Base-by-base conservation (phyloP, 768 basidiomycete genomes). In the Rhodotorula paludigena region DNA sequence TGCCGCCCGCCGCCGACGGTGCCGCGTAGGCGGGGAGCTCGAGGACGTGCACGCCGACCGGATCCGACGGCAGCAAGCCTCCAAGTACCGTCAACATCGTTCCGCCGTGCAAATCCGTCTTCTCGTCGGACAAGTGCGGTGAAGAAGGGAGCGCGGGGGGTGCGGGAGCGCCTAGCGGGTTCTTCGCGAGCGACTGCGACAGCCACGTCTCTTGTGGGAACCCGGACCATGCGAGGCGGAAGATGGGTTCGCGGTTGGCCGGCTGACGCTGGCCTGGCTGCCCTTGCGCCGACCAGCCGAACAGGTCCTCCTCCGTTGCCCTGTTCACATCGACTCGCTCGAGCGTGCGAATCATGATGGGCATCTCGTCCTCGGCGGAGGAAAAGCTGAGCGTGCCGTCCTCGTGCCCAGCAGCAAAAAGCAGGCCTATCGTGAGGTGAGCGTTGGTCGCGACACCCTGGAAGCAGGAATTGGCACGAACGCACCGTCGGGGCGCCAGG, bases 331-430 rank as follows among this genome's bases (percentile, higher is more conserved):
- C 80, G 52, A 78, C 78, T 52, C 76, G 76, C 25, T 77, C 77
- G 54, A 92, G 76, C 2, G 90, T 92, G 51, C 87, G 81, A 32
- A 89, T 88, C 57, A 86, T 80, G 30, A 94, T 79, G 0, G 74
- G 90, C 87, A 84, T 84, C 63, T 87, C 86, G 70, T 92, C 89
- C 52, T 88, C 86, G 4, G 86, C 79, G 1, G 88, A 86, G 87
- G 90, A 92, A 76, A 92, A 89, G 9, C 87, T 84, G 39, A 94
- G 82, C 57, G 84, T 86, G 14, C 92, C 90, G 77, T 94, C 92
- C 25, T 84, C 81, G 75, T 92, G 84, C 1, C 92, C 91, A 20
- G 85, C 86, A 30, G 84, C 89, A 66, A 94, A 87, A 66, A 90
- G 82, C 66, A 90, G 86, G 1, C 64, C 64, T 66, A 54, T 4